Base-by-base conservation (phyloP, 23 red algal genomes). In the Gracilaria domingensis region DNA sequence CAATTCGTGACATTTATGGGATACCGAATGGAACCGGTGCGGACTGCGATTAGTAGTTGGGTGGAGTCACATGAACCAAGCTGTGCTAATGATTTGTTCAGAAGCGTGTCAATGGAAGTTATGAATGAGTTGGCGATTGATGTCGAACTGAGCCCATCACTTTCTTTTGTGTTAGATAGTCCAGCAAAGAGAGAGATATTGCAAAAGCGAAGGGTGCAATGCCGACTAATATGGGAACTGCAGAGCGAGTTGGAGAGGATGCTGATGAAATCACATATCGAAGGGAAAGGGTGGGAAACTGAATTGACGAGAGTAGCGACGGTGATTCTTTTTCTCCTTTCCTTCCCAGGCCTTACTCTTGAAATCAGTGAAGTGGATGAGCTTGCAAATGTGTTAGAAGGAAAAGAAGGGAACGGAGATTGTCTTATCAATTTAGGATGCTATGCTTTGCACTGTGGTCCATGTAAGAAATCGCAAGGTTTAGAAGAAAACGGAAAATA, bases 1-100 rank as follows among this genome's bases (percentile, higher is more conserved):
- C 37, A 23, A 13, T 5, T 2, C 11, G 20, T 84, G 13, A 82
- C 59, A 26, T 84, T 84, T 37, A 84, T 84, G 81, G 81, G 81
- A 35, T 84, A 84, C 36, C 32, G 34, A 67, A 64, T 84, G 81
- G 81, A 84, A 47, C 20, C 26, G 8, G 81, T 84, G 6, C 40
- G 78, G 11, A 82, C 78, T 6, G 57, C 20, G 12, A 6, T 82
- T 24, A 49, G 78, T 35, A 26, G 40, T 2, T 55, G 40, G 25
- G 7, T 82, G 26, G 13, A 57, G 7, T 30, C 18, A 12, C 3
- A 7, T 12, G 8, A 17, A 17, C 33, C 0, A 14, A 35, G 13
- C 24, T 3, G 1, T 18, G 11, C 14, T 1, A 18, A 55, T 55
- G 51, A 55, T 1, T 18, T 55, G 1, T 18, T 55, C 14, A 20